Conservation (phyloP, 2,329 filamentous ascomycete genomes). For the Bipolaris oryzae region DNA sequence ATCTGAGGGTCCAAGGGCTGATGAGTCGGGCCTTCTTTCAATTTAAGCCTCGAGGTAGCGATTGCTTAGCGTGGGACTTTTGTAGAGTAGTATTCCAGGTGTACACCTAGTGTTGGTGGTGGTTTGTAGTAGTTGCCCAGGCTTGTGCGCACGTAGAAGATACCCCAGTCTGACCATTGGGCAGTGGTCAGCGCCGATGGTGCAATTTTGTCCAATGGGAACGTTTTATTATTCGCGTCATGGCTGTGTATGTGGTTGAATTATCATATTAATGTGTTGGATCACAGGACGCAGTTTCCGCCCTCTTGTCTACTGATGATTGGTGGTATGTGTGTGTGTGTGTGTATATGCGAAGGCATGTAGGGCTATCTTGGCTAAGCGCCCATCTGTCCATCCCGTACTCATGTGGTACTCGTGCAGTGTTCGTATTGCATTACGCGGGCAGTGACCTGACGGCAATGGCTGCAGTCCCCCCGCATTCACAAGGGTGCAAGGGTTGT, state of each 20-base stretch:
- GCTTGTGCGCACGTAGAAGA: constrained; percentile 9
- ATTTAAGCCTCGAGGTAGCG: background rate
- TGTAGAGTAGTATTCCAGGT: background rate
- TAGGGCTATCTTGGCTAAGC: constrained; percentile 7
- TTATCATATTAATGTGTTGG: too few relatives aligned
- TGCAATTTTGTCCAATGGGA: background rate
- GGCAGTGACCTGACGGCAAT: background rate
- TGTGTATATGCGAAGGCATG: background rate
- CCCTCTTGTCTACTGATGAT: too few relatives aligned
- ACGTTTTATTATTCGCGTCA: background rate
- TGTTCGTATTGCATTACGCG: background rate
- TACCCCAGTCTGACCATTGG: constrained; percentile 2
- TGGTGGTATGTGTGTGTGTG: background rate
- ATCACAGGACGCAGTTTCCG: too few relatives aligned
- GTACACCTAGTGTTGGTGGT: background rate
- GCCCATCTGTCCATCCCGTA: constrained; percentile 4
- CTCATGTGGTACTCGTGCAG: background rate
- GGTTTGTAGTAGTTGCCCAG: background rate
- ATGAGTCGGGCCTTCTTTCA: background rate
- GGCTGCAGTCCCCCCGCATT: too few relatives aligned
- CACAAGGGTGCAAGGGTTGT: too few relatives aligned
- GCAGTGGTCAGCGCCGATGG: background rate
- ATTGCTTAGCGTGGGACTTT: constrained; percentile 1
- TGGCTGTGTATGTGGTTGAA: background rate
- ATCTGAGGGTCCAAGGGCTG: background rate